phyloP scores from a whole-genome alignment of 768 basidiomycete genomes.

The Melanogaster broomeanus region DNA sequence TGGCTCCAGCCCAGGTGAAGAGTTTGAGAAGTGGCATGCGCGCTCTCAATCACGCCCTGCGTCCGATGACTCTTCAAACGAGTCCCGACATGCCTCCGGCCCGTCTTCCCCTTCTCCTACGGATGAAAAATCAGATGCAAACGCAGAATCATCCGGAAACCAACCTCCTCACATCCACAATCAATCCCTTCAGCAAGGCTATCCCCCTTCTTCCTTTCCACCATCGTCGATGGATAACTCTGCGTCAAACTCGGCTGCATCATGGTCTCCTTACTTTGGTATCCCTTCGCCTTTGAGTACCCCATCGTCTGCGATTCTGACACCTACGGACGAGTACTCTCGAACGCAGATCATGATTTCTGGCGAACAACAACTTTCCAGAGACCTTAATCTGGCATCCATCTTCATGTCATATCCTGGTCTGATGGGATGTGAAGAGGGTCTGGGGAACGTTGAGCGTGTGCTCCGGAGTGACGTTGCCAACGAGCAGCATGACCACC shows the following conservation, averaged over 20 bases:
- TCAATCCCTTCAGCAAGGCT: constrained; percentile 18
- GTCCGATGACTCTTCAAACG: constrained; percentile 12
- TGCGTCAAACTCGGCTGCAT: constrained; percentile 8
- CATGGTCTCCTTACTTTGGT: constrained; percentile 19
- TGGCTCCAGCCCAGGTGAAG: constrained; percentile 23
- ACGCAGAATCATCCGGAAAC: constrained; percentile 5
- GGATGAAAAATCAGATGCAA: constrained; percentile 2
- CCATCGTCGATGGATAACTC: constrained; percentile 33
- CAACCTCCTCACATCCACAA: background rate
- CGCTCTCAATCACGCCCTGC: constrained; percentile 18
- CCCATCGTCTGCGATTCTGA: constrained; percentile 38
- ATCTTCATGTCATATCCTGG: constrained; percentile 40
- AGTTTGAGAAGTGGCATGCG: constrained; percentile 28
- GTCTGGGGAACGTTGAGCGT: constrained; percentile 9
- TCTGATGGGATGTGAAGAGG: constrained; percentile 17
- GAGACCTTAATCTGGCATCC: constrained; percentile 45
- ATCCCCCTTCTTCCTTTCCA: constrained; percentile 33
- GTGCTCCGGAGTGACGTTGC: background rate
- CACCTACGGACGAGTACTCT: constrained; percentile 47
- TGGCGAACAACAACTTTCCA: constrained; percentile 25
- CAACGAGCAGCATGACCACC: constrained; percentile 6
- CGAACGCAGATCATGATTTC: constrained; percentile 31
- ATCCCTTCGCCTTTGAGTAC: constrained; percentile 27
- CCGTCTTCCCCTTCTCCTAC: background rate
- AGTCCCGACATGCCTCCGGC: constrained; percentile 5